Percentiles rank a stretch among this genome's conserved stretches.
These are phyloP conservation scores for Stereum hirsutum DNA, from an alignment of 1,284 basidiomycete species.

Conservation along the genomic window DNA sequence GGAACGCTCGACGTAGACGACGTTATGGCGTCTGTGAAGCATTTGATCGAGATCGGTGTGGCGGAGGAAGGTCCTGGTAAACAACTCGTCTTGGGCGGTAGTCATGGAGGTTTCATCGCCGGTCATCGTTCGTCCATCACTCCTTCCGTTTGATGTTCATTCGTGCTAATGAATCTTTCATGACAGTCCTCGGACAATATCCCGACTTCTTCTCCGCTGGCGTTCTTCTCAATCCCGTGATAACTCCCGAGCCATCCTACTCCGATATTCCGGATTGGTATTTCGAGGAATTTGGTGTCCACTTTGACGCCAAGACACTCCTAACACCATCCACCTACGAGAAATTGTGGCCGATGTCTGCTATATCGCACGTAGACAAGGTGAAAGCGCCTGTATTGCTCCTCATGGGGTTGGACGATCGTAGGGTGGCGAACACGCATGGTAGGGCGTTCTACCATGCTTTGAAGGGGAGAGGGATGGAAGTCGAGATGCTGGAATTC, in stretches of 20 bases:
- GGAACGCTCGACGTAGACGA: constrained; percentile 63
- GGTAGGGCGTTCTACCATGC: constrained; percentile 57
- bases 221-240: constrained; percentile 64
- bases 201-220: constrained; percentile 55
- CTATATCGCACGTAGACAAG: constrained; percentile 43
- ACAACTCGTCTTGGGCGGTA: constrained; percentile 55
- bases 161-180: constrained; percentile 3
- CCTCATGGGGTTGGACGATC: constrained; percentile 51
- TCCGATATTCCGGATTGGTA: constrained; percentile 74
- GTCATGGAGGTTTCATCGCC: constrained; percentile 65
- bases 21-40: constrained; percentile 43
- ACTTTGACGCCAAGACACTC: constrained; percentile 19
- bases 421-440: constrained; percentile 57
- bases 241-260: constrained; percentile 44
- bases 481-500: constrained; percentile 56
- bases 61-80: constrained; percentile 36
- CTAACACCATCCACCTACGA: constrained; percentile 36
- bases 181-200: constrained; percentile 51
- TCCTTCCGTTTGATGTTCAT: not conserved
- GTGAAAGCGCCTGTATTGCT: constrained; percentile 50
- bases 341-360: constrained; percentile 41
- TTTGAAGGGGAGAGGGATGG: constrained; percentile 35
- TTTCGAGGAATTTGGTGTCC: constrained; percentile 46
- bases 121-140: constrained; percentile 40
- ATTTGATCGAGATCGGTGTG: constrained; percentile 39